Evolutionary conservation across 2,329 filamentous ascomycete species (phyloP).

Genomic region (Fusarium piperis): DNA sequence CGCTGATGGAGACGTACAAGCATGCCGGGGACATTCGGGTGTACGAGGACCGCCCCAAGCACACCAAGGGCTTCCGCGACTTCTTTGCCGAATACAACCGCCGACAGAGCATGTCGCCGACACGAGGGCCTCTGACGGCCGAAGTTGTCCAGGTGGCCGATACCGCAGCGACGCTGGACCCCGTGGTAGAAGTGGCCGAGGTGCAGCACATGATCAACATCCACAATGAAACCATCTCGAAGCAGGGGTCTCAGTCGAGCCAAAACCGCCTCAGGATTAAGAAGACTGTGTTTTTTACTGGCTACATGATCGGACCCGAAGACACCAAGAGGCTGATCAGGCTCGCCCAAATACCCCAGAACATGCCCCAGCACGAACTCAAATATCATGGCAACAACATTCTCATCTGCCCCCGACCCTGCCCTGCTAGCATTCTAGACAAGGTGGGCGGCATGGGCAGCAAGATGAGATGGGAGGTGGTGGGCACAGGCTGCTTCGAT

Average conservation of each 20-base stretch:
- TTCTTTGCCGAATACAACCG: conserved; percentile 85
- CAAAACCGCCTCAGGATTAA: conserved; percentile 73
- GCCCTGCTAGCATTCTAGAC: conserved; percentile 75
- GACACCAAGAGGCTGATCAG: conserved; percentile 78
- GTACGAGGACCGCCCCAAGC: conserved; percentile 73
- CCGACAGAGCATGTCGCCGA: conserved; percentile 57
- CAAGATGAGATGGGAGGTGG: conserved; percentile 86
- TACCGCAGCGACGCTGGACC: conserved; percentile 76
- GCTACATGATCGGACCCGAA: conserved; percentile 80
- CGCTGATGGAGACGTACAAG: conserved; percentile 86
- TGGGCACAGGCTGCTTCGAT: conserved; percentile 77
- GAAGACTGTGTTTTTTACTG: conserved; percentile 90
- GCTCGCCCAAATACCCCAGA: conserved; percentile 71
- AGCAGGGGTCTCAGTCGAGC: conserved; percentile 47
- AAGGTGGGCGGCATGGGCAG: conserved; percentile 89
- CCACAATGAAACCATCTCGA: conserved; percentile 72
- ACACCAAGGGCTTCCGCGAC: conserved; percentile 83
- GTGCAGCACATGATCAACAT: conserved; percentile 89
- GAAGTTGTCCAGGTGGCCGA: conserved; percentile 91
- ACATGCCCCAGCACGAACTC: conserved; percentile 74
- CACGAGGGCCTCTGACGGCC: conserved; percentile 72
- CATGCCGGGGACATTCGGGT: conserved; percentile 83
- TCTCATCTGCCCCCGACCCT: conserved; percentile 84
- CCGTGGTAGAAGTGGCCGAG: conserved; percentile 81
- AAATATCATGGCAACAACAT: conserved; percentile 90